Conservation (phyloP, 257 asterid species). For the Solanum piurae region DNA sequence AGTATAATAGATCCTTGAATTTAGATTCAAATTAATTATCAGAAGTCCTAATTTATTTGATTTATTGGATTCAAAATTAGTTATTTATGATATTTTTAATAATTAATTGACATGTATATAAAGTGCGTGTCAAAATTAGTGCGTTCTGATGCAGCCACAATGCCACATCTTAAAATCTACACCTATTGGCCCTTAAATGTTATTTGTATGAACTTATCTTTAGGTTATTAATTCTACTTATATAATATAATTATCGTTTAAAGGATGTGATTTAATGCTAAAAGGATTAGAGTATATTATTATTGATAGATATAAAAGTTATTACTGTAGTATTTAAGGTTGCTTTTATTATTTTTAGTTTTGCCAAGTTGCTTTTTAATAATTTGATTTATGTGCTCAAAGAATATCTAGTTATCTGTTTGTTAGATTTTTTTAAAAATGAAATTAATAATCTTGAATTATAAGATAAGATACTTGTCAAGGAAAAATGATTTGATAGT, state of each 20-base stretch:
- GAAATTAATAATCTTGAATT: background rate
- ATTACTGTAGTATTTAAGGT: background rate
- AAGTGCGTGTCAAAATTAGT: background rate
- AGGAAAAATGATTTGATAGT: background rate
- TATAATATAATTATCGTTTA: background rate
- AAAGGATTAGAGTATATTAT: background rate
- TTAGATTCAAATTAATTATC: background rate
- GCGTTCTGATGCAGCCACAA: background rate
- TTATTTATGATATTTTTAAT: background rate
- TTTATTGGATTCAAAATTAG: background rate
- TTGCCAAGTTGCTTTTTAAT: background rate
- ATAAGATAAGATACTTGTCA: background rate
- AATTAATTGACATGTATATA: background rate
- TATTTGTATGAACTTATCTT: background rate
- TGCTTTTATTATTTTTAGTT: background rate
- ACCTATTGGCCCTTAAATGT: background rate
- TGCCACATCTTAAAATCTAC: background rate
- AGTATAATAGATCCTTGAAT: background rate
- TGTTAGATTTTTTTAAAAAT: background rate
- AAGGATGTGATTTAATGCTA: background rate
- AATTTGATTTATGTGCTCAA: background rate
- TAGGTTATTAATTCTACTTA: background rate
- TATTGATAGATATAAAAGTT: background rate
- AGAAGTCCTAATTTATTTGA: background rate
- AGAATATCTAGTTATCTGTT: background rate